Evolutionary conservation across 805 yeast genomes (phyloP).

Genomic region (Yamadazyma sp.): DNA sequence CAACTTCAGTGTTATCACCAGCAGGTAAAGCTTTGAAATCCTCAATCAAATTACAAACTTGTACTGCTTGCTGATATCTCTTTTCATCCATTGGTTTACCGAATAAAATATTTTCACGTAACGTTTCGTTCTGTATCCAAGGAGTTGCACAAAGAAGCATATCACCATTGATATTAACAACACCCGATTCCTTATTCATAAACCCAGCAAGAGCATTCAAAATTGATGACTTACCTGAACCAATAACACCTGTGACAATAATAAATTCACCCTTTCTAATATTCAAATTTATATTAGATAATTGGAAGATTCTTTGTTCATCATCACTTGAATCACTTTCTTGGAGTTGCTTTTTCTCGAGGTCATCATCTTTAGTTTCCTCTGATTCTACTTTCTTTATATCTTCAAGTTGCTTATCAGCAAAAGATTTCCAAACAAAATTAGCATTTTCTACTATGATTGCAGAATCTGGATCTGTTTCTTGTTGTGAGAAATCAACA

Average conservation of each 20-base stretch:
- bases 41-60: conserved; percentile 25
- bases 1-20: conserved; percentile 34
- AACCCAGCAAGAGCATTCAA: conserved; percentile 36
- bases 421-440: conserved; percentile 29
- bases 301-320: conserved; percentile 1
- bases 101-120: conserved; percentile 29
- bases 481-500: conserved; percentile 24
- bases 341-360: not conserved
- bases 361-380: conserved; percentile 1
- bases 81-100: conserved; percentile 22
- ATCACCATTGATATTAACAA: conserved; percentile 24
- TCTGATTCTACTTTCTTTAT: conserved; percentile 3
- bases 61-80: conserved; percentile 21
- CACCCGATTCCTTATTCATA: conserved; percentile 32
- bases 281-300: conserved; percentile 17
- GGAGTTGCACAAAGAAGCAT: conserved; percentile 27
- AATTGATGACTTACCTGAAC: conserved; percentile 36
- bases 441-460: conserved; percentile 20
- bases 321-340: not conserved
- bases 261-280: conserved; percentile 31
- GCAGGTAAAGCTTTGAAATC: conserved; percentile 30
- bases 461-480: conserved; percentile 15
- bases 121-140: conserved; percentile 35
- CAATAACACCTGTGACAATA: conserved; percentile 35
- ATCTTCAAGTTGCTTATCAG: conserved; percentile 5